A percentile compares a stretch with the other conserved stretches of the same genome.
Evolutionary conservation across 108 stramenopile genomes (phyloP).

Genomic region (Aurantiochytrium sp.): DNA sequence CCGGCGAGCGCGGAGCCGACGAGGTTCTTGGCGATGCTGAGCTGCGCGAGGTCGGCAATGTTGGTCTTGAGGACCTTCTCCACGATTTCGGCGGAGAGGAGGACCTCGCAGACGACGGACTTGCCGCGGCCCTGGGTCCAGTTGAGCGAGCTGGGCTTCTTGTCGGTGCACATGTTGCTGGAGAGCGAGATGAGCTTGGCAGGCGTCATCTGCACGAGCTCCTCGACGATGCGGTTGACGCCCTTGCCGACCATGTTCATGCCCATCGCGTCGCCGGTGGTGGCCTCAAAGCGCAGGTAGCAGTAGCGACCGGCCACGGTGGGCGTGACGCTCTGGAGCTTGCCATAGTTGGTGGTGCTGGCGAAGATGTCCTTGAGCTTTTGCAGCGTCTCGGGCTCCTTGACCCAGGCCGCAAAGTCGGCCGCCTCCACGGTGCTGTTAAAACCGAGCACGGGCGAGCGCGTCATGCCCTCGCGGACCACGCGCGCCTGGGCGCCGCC

Average conservation of each 20-base stretch:
- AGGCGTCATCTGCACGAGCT: conserved; percentile 69
- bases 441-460: conserved; percentile 88
- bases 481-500: conserved; percentile 61
- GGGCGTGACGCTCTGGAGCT: conserved; percentile 66
- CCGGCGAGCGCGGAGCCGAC: conserved; percentile 96
- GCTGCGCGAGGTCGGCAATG: conserved; percentile 78
- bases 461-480: conserved; percentile 91
- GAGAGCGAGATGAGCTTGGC: conserved; percentile 78
- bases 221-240: conserved; percentile 74
- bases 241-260: conserved; percentile 99
- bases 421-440: conserved; percentile 79
- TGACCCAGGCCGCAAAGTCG: conserved; percentile 71
- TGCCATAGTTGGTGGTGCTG: conserved; percentile 92
- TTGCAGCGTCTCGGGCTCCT: conserved; percentile 69
- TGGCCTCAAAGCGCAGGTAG: conserved; percentile 85
- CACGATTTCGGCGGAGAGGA: conserved; percentile 77
- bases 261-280: conserved; percentile 97
- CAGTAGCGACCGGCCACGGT: conserved; percentile 90
- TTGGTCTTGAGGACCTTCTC: conserved; percentile 85
- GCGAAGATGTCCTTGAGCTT: conserved; percentile 82
- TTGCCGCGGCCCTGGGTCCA: conserved; percentile 98
- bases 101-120: conserved; percentile 85
- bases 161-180: conserved; percentile 98
- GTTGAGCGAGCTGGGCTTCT: conserved; percentile 95
- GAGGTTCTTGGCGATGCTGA: conserved; percentile 90